Conservation (phyloP, 805 yeast species). For the Cephaloascus albidus region DNA sequence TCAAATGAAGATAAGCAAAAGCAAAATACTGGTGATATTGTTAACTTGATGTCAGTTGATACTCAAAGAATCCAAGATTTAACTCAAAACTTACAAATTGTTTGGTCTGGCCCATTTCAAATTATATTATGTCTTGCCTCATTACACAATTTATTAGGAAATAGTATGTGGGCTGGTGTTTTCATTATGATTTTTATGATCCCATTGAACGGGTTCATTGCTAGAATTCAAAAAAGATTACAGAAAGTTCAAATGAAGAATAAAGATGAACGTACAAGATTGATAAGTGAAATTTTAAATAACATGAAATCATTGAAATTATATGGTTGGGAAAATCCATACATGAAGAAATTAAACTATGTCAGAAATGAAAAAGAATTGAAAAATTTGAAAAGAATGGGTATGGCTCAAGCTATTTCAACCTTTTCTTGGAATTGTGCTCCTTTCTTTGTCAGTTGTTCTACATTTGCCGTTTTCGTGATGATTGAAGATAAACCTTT, state of each 20-base stretch:
- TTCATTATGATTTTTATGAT: slow-evolving; percentile 66
- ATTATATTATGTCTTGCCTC: slow-evolving; percentile 66
- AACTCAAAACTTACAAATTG: slow-evolving; percentile 64
- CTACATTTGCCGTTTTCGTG: slow-evolving; percentile 79
- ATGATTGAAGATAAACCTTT: slow-evolving; percentile 54
- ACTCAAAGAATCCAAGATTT: slow-evolving; percentile 82
- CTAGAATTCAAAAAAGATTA: slow-evolving; percentile 56
- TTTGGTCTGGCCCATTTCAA: slow-evolving; percentile 95
- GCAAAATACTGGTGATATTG: slow-evolving; percentile 86
- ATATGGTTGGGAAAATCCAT: slow-evolving; percentile 94
- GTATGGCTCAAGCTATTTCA: slow-evolving; percentile 60
- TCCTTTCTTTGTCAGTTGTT: slow-evolving; percentile 83
- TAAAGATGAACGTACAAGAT: slow-evolving; percentile 87
- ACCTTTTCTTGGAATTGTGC: slow-evolving; percentile 76
- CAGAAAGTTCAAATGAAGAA: slow-evolving; percentile 83
- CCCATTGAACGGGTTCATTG: slow-evolving; percentile 67
- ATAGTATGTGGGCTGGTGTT: slow-evolving; percentile 96
- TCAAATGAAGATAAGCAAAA: slow-evolving; percentile 65
- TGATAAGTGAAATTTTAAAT: slow-evolving; percentile 80
- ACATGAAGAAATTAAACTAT: slow-evolving; percentile 57
- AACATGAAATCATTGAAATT: slow-evolving; percentile 88
- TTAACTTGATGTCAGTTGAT: slow-evolving; percentile 90
- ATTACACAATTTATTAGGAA: slow-evolving; percentile 65
- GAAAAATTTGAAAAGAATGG: slow-evolving; percentile 64
- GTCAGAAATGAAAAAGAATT: slow-evolving; percentile 88